Percentiles rank a stretch among this genome's conserved stretches.
Conservation (phyloP, 2,329 filamentous ascomycete species). For the Emmonsiellopsis sp. region DNA sequence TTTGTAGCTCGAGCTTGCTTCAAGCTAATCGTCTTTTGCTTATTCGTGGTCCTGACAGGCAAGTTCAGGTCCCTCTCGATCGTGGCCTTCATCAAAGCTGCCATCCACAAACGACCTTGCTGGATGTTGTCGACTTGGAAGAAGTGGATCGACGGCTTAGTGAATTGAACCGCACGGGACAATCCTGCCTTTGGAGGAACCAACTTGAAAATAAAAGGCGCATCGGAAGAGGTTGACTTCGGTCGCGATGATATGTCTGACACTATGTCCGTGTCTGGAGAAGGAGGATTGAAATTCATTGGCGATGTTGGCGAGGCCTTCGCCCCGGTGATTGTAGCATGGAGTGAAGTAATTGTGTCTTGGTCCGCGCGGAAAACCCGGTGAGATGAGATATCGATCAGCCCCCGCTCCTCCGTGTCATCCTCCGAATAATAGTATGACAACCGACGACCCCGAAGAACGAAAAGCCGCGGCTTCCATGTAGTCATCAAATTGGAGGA, state of each 20-base stretch:
- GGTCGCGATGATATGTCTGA: not conserved
- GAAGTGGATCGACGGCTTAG: slow-evolving; percentile 93
- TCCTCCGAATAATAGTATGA: slow-evolving; percentile 95
- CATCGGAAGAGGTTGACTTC: slow-evolving; percentile 19
- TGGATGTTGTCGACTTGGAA: slow-evolving; percentile 89
- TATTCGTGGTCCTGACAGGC: slow-evolving; percentile 77
- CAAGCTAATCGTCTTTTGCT: slow-evolving; percentile 91
- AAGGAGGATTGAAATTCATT: slow-evolving; percentile 26
- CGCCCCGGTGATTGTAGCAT: slow-evolving; percentile 86
- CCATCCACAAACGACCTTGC: slow-evolving; percentile 93
- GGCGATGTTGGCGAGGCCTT: slow-evolving; percentile 56
- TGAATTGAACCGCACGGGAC: slow-evolving; percentile 89
- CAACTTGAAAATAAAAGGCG: slow-evolving; percentile 97
- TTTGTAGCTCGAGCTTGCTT: slow-evolving; percentile 79
- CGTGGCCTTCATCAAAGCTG: slow-evolving; percentile 94
- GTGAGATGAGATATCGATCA: slow-evolving; percentile 97
- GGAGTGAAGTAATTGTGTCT: slow-evolving; percentile 79
- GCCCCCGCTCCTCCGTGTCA: slow-evolving; percentile 83
- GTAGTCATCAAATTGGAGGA: slow-evolving; percentile 92
- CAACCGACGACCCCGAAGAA: slow-evolving; percentile 79
- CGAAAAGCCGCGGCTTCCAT: slow-evolving; percentile 95
- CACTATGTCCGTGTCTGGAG: not conserved
- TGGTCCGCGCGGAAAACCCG: slow-evolving; percentile 91
- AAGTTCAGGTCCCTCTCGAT: slow-evolving; percentile 79
- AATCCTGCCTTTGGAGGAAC: slow-evolving; percentile 81